Base-by-base conservation (phyloP, 148 eudicot species). In the Camellia granthamiana region DNA sequence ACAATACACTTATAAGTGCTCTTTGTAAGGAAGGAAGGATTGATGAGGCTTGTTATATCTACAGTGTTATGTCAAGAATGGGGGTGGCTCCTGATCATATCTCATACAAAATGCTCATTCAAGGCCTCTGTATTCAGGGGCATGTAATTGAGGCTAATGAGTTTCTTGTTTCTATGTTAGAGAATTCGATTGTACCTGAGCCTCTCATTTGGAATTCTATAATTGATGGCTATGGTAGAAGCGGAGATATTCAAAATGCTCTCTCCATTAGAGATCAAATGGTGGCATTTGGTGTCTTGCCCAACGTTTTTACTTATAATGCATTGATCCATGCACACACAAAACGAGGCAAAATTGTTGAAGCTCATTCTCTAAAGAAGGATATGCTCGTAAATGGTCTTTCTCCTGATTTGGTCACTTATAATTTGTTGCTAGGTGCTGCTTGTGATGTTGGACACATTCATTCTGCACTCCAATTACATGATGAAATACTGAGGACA, bases 191-290 rank as follows among this genome's bases (percentile, higher is more conserved):
- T 54, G 79, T 88, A 76, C 92, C 97, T 13, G 83, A 82, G 75
- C 87, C 91, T 82, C 79, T 86, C 54, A 77, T 91, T 82, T 93
- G 93, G 93, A 91, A 91, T 88, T 81, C 81, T 79, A 82, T 93
- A 62, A 91, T 93, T 78, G 79, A 91, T 86, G 87, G 91, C 49
- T 88, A 85, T 84, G 92, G 95, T 38, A 89, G 78, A 83, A 46
- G 58, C 71, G 95, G 94, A 77, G 87, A 90, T 47, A 21, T 84
- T 23, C 59, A 81, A 77, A 83, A 73, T 60, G 92, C 95, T 75
- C 81, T 90, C 55, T 81, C 56, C 30, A 70, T 93, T 64, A 85
- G 61, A 83, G 83, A 90, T 54, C 81, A 87, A 73, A 91, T 93
- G 97, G 81, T 86, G 83, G 84, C 81, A 70, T 81, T 30, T 82